Evolutionary conservation across 768 basidiomycete species (phyloP), one percentile per base, ranked within the genome.

Genomic region (Termitomyces sp.): DNA sequence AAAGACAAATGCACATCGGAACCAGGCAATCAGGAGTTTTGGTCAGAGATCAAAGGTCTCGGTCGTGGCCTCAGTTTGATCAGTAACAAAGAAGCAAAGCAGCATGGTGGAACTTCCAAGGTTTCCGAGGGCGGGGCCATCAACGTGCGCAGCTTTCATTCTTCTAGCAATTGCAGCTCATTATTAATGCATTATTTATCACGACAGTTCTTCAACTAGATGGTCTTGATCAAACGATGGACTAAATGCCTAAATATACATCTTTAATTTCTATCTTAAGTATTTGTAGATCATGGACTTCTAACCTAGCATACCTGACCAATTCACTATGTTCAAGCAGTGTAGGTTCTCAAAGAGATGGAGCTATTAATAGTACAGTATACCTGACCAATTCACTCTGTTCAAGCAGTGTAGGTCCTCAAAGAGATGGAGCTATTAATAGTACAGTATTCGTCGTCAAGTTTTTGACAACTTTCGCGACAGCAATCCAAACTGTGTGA

Each of bases 21-120:
- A 44, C 79, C 79, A 4, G 88, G 89, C 5, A 89, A 91, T 65
- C 63, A 65, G 20, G 79, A 73, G 9, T 91, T 94, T 63, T 93
- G 90, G 91, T 59, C 68, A 7, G 73, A 77, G 35, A 68, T 91
- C 3, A 69, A 76, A 54, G 69, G 73, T 27, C 49, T 71, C 46
- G 86, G 88, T 2, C 73, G 75, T 36, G 62, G 64, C 13, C 70
- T 91, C 50, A 81, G 86, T 61, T 68, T 89, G 48, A 90, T 92
- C 60, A 81, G 70, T 61, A 70, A 78, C 35, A 66, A 70, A 2
- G 91, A 93, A 66, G 90, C 88, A 1, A 71, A 72, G 48, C 70
- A 76, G 54, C 63, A 79, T 45, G 85, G 86, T 18, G 85, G 81
- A 5, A 75, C 69, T 50, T 88, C 87, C 2, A 65, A 68, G 5